Base-by-base conservation (phyloP, 2,329 filamentous ascomycete species). In the Mycosphaerelloides madeirae region DNA sequence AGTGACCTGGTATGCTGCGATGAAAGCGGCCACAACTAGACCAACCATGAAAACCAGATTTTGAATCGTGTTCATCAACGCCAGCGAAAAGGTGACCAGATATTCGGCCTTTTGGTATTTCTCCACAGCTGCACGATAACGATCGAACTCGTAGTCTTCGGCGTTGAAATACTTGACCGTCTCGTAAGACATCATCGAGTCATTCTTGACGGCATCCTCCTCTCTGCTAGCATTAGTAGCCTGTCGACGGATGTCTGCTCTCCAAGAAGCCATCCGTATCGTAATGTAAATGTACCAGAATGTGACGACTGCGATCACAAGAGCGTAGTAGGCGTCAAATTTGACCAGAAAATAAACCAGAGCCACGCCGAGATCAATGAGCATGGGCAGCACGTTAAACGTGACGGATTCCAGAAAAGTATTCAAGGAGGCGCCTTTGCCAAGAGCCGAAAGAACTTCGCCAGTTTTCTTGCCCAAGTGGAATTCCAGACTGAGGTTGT, bases 121-220 rank as follows among this genome's bases (percentile, higher is more conserved):
- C 39, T 68, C 63, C 0, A 83, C 78, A 11, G 79, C 76, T 16
- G 73, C 66, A 22, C 70, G 72, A 57, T 80, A 83, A 6, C 77
- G 69, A 40, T 74, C 68, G 32, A 79, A 79, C 56, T 83, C 79
- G 48, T 77, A 75, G 1, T 66, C 65, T 49, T 81, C 76, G 14
- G 79, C 79, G 51, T 80, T 80, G 65, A 81, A 82, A 58, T 82
- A 80, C 53, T 82, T 80, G 34, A 83, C 79, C 1, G 79, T 82
- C 70, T 98, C 93, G 65, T 97, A 98, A n/a, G 89, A 95, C 50
- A 93, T 89, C 73, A 98, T 93, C 0, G 93, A 97, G 66, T 98
- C 93, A 63, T 96, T 97, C 76, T 97, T 97, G 56, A 97, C 89
- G 6, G 93, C 93, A 67, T 96, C 91, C 68, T 96, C 89, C 68